A percentile compares a stretch with the other conserved stretches of the same genome.
These are phyloP conservation scores for Alternaria brassicae DNA, from an alignment of 2,329 filamentous ascomycete species.

Conservation along the genomic window DNA sequence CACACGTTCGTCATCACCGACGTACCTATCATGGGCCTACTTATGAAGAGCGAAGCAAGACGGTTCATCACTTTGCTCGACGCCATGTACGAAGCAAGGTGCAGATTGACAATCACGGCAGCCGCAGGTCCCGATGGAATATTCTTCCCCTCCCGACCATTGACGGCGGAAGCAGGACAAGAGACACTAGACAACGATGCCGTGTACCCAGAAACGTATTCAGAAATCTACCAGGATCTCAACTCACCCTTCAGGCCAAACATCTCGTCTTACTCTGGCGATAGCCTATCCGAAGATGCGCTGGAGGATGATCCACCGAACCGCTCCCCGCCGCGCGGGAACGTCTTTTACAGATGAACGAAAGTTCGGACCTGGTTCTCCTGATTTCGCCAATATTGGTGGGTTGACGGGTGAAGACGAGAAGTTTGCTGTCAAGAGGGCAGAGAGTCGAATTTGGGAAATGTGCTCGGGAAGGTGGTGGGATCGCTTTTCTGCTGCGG, in stretches of 20 bases:
- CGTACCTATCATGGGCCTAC: slow-evolving; percentile 70
- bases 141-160: slow-evolving; percentile 68
- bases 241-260: slow-evolving; percentile 81
- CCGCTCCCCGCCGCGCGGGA: slow-evolving; percentile 41
- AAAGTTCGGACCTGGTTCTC: slow-evolving; percentile 25
- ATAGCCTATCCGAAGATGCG: slow-evolving; percentile 51
- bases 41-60: slow-evolving; percentile 80
- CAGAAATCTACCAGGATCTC: slow-evolving; percentile 80
- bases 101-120: slow-evolving; percentile 75
- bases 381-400: slow-evolving; percentile 71
- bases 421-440: slow-evolving; percentile 80
- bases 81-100: slow-evolving; percentile 78
- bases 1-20: slow-evolving; percentile 78
- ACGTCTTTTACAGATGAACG: slow-evolving; percentile 41
- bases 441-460: slow-evolving; percentile 80
- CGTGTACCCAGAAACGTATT: slow-evolving; percentile 69
- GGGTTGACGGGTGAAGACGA: slow-evolving; percentile 83
- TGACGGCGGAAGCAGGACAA: slow-evolving; percentile 11
- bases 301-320: slow-evolving; percentile 61
- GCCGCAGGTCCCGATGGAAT: slow-evolving; percentile 72
- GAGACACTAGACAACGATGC: slow-evolving; percentile 54
- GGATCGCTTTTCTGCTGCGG: slow-evolving; percentile 65
- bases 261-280: slow-evolving; percentile 67
- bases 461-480: slow-evolving; percentile 79
- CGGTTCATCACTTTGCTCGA: slow-evolving; percentile 82